These are phyloP conservation scores for Rhodomyrtus psidioides DNA, from an alignment of 441 rosid genomes.

Conservation along the genomic window DNA sequence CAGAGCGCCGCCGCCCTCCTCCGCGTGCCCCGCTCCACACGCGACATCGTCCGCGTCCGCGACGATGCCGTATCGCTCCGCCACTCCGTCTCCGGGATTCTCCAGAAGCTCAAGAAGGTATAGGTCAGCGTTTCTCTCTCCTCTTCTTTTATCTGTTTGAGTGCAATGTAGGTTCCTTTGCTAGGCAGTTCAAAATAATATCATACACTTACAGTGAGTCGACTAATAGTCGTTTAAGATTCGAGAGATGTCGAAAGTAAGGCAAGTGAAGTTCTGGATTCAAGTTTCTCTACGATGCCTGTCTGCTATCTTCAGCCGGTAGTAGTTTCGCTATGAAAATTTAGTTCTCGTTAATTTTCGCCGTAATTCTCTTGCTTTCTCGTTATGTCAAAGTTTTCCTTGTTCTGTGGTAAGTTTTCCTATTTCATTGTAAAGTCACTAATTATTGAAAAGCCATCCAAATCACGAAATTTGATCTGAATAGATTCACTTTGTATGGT, in stretches of 20 bases:
- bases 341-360: not conserved
- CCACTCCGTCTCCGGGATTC: conserved; percentile 66
- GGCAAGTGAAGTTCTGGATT: not conserved
- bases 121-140: not conserved
- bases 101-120: conserved; percentile 91
- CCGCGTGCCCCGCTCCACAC: conserved; percentile 95
- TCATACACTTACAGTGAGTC: not conserved
- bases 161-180: not conserved
- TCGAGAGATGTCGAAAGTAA: not conserved
- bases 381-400: not conserved
- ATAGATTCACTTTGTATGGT: not conserved
- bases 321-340: not conserved
- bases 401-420: not conserved
- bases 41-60: conserved; percentile 87
- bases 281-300: not conserved
- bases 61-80: conserved; percentile 94
- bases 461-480: not conserved
- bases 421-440: not conserved
- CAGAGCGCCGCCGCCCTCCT: conserved; percentile 83
- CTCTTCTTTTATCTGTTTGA: not conserved
- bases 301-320: not conserved
- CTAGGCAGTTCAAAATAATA: not conserved
- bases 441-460: not conserved
- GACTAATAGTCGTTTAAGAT: not conserved
- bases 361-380: not conserved